Evolutionary conservation across 345 rosid genomes (phyloP).

Genomic region (Zanthoxylum bungeanum): DNA sequence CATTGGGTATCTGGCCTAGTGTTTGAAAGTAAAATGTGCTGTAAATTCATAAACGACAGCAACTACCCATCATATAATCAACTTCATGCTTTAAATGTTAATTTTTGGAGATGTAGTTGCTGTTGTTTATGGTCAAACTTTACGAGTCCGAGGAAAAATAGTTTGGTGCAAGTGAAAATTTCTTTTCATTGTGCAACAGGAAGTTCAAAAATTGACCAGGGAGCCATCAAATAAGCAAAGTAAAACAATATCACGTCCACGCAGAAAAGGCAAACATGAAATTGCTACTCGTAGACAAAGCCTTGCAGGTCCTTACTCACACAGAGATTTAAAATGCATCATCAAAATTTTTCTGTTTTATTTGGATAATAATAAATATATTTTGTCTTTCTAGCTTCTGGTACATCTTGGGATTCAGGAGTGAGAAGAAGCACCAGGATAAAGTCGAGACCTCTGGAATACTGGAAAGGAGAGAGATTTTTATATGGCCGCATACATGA

Average conservation of each 20-base stretch:
- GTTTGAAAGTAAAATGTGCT: not conserved
- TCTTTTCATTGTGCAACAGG: conserved; percentile 32
- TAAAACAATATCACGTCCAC: conserved; percentile 24
- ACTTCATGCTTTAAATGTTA: not conserved
- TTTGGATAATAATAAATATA: conserved; percentile 5
- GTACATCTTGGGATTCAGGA: conserved; percentile 58
- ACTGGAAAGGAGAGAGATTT: conserved; percentile 95
- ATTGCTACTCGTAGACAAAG: conserved; percentile 57
- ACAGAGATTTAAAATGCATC: conserved; percentile 8
- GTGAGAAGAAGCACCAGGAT: conserved; percentile 85
- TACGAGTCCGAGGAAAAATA: too few species aligned
- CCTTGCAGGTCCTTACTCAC: conserved; percentile 67
- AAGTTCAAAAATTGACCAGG: conserved; percentile 25
- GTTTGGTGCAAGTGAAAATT: not conserved
- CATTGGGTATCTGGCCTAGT: not conserved
- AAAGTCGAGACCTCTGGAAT: conserved; percentile 83
- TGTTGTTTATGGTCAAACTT: not conserved
- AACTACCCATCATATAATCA: too few species aligned
- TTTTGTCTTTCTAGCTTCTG: conserved; percentile 42
- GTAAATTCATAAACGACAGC: not conserved
- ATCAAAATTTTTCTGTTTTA: not conserved
- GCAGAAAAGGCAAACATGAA: conserved; percentile 31
- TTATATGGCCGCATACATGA: conserved; percentile 80
- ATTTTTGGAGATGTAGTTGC: not conserved
- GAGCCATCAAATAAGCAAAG: conserved; percentile 27